These are phyloP conservation scores for Carallia brachiata DNA, from an alignment of 345 rosid genomes.

Conservation along the genomic window DNA sequence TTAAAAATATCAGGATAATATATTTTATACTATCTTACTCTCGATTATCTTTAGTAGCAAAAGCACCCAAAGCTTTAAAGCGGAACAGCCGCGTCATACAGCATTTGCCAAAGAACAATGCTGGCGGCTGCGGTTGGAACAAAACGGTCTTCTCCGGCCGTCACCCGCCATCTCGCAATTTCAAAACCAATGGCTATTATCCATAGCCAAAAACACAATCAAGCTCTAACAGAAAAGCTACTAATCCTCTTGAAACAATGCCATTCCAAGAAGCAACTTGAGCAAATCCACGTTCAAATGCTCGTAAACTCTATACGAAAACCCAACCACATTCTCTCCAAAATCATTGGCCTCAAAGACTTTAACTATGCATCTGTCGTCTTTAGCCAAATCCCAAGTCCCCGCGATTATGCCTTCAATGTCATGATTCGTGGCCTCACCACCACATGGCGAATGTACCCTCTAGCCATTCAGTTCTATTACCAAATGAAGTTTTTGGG, in stretches of 20 bases:
- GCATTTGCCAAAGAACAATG: no score
- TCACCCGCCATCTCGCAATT: constrained; percentile 6
- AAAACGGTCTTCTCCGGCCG: neutral
- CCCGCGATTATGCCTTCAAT: constrained; percentile 71
- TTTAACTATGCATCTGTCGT: constrained; percentile 53
- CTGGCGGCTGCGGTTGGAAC: no score
- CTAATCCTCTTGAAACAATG: constrained; percentile 44
- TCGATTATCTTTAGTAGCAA: no score
- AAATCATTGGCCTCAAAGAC: constrained; percentile 57
- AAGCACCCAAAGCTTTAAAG: no score
- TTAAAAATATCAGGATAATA: no score
- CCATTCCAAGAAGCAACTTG: constrained; percentile 32
- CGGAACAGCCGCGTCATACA: no score
- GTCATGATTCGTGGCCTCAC: constrained; percentile 76
- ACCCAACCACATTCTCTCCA: constrained; percentile 68
- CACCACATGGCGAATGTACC: constrained; percentile 48
- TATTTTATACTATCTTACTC: no score
- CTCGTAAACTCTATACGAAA: constrained; percentile 37
- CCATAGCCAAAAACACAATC: neutral
- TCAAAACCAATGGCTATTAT: neutral
- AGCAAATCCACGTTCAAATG: constrained; percentile 77
- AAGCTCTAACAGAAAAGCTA: constrained; percentile 31
- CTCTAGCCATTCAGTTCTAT: constrained; percentile 43
- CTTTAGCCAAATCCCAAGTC: constrained; percentile 51
- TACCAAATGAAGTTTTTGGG: constrained; percentile 56